Conservation (phyloP, 345 rosid species). For the Eucalyptus globulus region DNA sequence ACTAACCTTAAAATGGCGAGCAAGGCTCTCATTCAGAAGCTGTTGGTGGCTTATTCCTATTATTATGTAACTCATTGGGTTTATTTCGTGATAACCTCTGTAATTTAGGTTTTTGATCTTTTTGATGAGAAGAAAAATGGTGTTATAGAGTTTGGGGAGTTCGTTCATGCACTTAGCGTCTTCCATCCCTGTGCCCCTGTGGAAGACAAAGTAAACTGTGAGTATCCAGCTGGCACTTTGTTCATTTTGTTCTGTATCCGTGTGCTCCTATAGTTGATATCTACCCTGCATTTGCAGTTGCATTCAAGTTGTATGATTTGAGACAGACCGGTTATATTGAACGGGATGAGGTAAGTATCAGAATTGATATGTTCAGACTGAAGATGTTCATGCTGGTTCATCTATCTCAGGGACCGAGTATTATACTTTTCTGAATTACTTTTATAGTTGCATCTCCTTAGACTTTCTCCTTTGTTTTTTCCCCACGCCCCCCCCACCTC, state of each 20-base stretch:
- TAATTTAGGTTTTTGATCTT: constrained; percentile 75
- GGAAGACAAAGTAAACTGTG: constrained; percentile 81
- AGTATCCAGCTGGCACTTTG: neutral
- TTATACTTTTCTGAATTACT: neutral
- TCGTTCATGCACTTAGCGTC: constrained; percentile 77
- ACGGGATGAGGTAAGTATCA: constrained; percentile 53
- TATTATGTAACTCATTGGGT: neutral
- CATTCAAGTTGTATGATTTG: constrained; percentile 83
- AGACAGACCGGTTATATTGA: constrained; percentile 91
- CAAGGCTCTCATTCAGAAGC: neutral
- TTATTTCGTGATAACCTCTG: neutral
- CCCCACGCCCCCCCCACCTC: no score
- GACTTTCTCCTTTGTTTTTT: neutral
- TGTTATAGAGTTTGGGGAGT: constrained; percentile 76
- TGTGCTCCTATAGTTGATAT: neutral
- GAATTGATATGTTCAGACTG: neutral
- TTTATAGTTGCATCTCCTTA: neutral
- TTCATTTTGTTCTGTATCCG: neutral
- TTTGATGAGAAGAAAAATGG: constrained; percentile 88
- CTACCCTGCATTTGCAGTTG: constrained; percentile 38
- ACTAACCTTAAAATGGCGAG: neutral
- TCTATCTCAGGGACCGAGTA: neutral
- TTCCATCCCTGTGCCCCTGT: constrained; percentile 85
- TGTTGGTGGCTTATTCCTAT: neutral
- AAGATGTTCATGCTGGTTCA: neutral